Conservation (phyloP, 2,329 filamentous ascomycete species). For the Diaporthe eres region DNA sequence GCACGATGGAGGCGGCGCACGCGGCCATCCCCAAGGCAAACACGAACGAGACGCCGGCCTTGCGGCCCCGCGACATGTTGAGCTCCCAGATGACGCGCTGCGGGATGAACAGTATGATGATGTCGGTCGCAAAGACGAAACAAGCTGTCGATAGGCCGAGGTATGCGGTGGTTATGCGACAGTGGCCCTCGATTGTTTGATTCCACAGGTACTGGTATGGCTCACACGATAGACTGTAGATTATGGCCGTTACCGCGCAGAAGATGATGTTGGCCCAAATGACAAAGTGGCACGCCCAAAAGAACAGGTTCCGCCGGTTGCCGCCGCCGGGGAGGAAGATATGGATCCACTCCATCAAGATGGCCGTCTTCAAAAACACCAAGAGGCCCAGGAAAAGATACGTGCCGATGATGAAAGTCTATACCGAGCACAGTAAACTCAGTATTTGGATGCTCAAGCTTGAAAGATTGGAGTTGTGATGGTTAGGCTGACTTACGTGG, state of each 20-base stretch:
- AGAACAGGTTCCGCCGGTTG: background rate
- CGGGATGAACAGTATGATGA: slow-evolving; percentile 6
- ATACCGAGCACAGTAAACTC: background rate
- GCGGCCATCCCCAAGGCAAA: slow-evolving; percentile 3
- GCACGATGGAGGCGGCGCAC: background rate
- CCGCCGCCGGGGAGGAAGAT: background rate
- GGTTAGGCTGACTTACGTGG: background rate
- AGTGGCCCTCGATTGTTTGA: background rate
- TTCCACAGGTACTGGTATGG: background rate
- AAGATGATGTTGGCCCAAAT: slow-evolving; percentile 8
- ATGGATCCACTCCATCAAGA: background rate
- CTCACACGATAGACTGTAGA: background rate
- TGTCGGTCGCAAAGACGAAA: slow-evolving; percentile 7
- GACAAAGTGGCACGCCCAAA: slow-evolving; percentile 1
- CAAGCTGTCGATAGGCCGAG: background rate
- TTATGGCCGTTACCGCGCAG: background rate
- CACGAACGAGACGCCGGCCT: background rate
- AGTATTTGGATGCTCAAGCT: background rate
- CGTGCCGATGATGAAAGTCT: background rate
- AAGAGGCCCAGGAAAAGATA: background rate
- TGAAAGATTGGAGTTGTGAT: too few relatives aligned
- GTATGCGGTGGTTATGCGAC: background rate
- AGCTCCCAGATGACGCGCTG: slow-evolving; percentile 11
- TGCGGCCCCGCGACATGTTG: slow-evolving; percentile 1
- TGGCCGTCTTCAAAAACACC: background rate